Percentiles rank a stretch among this genome's conserved stretches.
These are phyloP conservation scores for Boletus subparvulus DNA, from an alignment of 768 basidiomycete genomes.

Conservation along the genomic window DNA sequence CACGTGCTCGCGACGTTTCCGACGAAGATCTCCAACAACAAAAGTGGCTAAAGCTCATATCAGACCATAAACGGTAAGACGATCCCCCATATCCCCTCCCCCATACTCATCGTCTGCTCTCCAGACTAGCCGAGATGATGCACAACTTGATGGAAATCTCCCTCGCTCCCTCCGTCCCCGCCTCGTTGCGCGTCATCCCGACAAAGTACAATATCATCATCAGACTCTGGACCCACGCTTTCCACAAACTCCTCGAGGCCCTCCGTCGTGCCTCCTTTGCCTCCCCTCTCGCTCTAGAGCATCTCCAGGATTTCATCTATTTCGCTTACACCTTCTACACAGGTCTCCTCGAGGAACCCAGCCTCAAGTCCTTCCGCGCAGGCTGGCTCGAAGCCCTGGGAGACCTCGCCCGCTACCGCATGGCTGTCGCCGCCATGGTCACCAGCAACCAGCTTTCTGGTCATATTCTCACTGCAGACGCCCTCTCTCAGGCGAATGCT, in stretches of 20 bases:
- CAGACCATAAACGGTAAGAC: conserved; percentile 84
- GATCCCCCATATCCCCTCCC: background rate
- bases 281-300: conserved; percentile 70
- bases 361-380: conserved; percentile 64
- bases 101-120: conserved; percentile 4
- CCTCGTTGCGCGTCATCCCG: conserved; percentile 85
- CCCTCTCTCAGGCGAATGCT: conserved; percentile 48
- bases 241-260: conserved; percentile 87
- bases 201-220: conserved; percentile 95
- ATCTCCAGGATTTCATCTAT: conserved; percentile 91
- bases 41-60: conserved; percentile 69
- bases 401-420: conserved; percentile 91
- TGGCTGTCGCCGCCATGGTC: conserved; percentile 91
- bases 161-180: conserved; percentile 82
- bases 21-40: conserved; percentile 69
- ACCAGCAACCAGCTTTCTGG: conserved; percentile 46
- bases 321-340: conserved; percentile 96
- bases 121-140: conserved; percentile 87
- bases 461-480: conserved; percentile 52
- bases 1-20: conserved; percentile 30
- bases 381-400: conserved; percentile 97
- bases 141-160: conserved; percentile 86
- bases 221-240: conserved; percentile 88
- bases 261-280: conserved; percentile 81
- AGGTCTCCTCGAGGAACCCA: conserved; percentile 79